Evolutionary conservation across 768 basidiomycete genomes (phyloP), one percentile per base, ranked within the genome.

Genomic region (Pleurotus salmoneostramineus): DNA sequence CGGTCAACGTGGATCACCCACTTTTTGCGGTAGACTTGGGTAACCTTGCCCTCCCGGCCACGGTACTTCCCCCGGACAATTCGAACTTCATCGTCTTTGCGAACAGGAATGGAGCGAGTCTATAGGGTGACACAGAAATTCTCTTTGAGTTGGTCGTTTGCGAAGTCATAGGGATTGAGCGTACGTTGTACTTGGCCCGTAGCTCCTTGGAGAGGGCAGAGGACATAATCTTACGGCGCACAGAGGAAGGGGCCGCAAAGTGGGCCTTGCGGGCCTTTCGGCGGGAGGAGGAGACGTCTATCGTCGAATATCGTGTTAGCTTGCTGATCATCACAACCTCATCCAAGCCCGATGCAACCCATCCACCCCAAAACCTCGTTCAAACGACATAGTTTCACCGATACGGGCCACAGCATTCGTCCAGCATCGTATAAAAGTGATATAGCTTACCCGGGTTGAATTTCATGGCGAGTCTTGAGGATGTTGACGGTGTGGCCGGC

Each of bases 1-100:
- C 96, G 93, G 77, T 99, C 96, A 70, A 99, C 91, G 77, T 98
- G 89, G 74, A 99, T 90, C 56, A 98, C 93, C 91, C 93, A 98
- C 76, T 96, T 95, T 88, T 96, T 96, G 74, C 95, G 91, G 84
- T 95, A 96, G 63, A 98, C 95, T 77, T 95, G 89, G 60, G 92
- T 93, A 62, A 99, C 87, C 80, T 98, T 98, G 69, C 96, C 96
- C 82, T 99, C 96, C 70, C 95, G 86, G 52, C 97, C 96, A 83
- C 97, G 97, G 85, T 97, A 95, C 75, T 96, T 95, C 57, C 96
- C 96, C 63, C 96, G 85, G 60, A 98, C 92, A 67, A 99, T 94
- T 70, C 89, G 81, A 63, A 98, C 96, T 77, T 98, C 96, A 73
- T 99, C 96, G 67, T 98, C 96, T 75, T 98, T 98, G 70, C 97